phyloP scores from a whole-genome alignment of 352 stramenopile genomes.

The Albugo candida region DNA sequence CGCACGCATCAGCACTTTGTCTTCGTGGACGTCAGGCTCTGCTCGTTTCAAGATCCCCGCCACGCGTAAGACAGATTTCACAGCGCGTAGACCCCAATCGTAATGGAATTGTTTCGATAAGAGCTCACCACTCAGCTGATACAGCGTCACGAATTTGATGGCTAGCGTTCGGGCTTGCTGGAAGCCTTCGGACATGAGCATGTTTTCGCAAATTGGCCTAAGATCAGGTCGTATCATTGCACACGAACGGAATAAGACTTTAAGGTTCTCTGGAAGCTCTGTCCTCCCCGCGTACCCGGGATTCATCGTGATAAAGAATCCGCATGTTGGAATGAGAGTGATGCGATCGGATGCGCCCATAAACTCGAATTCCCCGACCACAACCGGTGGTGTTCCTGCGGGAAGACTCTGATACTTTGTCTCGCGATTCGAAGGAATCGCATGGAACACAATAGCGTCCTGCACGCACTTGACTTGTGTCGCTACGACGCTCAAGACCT shows the following conservation, averaged over 20 bases:
- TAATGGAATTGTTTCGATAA: slow-evolving; percentile 85
- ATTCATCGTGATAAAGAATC: slow-evolving; percentile 94
- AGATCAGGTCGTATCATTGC: slow-evolving; percentile 91
- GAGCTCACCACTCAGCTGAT: slow-evolving; percentile 65
- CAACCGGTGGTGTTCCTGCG: slow-evolving; percentile 82
- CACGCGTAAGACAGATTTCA: slow-evolving; percentile 76
- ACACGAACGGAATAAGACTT: slow-evolving; percentile 83
- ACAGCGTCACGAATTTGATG: slow-evolving; percentile 87
- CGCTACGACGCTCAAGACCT: slow-evolving; percentile 71
- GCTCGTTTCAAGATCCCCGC: slow-evolving; percentile 70
- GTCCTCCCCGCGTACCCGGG: slow-evolving; percentile 80
- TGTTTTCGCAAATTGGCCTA: slow-evolving; percentile 78
- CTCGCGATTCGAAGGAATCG: slow-evolving; percentile 87
- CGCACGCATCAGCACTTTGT: slow-evolving; percentile 76
- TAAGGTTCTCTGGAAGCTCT: slow-evolving; percentile 79
- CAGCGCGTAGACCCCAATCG: slow-evolving; percentile 77
- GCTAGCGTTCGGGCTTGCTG: slow-evolving; percentile 72
- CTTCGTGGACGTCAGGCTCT: slow-evolving; percentile 63
- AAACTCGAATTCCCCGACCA: slow-evolving; percentile 76
- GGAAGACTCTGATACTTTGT: slow-evolving; percentile 86
- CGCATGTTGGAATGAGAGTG: slow-evolving; percentile 71
- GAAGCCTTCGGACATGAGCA: slow-evolving; percentile 81
- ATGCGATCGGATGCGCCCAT: slow-evolving; percentile 74
- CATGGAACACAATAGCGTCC: slow-evolving; percentile 69
- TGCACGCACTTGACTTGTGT: slow-evolving; percentile 77